Evolutionary conservation across 441 rosid species (phyloP).

Genomic region (Cnidoscolus chayamansa): DNA sequence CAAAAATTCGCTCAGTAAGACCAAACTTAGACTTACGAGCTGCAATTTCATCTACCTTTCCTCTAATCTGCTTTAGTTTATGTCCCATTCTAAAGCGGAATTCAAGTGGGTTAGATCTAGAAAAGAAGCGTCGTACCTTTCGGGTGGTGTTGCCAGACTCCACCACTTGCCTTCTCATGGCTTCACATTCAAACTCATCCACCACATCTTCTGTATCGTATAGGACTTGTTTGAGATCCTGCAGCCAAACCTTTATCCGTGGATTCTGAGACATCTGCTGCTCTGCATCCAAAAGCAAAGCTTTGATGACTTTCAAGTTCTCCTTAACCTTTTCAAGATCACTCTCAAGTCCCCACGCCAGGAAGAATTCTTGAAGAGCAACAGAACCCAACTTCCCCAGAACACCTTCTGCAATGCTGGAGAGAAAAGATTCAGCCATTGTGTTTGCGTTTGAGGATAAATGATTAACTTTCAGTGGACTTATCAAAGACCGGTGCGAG

Average conservation of each 20-base stretch:
- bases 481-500: too few species aligned
- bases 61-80: constrained; percentile 4
- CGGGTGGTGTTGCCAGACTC: neutral
- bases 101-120: constrained; percentile 10
- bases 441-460: neutral
- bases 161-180: constrained; percentile 2
- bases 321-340: neutral
- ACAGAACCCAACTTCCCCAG: neutral
- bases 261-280: neutral
- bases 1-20: too few species aligned
- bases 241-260: constrained; percentile 5
- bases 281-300: constrained; percentile 14
- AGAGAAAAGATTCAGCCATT: neutral
- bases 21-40: neutral
- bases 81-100: constrained; percentile 16
- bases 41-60: constrained; percentile 4
- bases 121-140: constrained; percentile 22
- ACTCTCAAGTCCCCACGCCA: constrained; percentile 11
- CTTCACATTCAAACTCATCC: constrained; percentile 14
- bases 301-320: constrained; percentile 9
- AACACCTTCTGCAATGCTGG: neutral
- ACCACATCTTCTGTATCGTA: constrained; percentile 19
- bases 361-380: neutral
- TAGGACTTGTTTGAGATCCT: constrained; percentile 2
- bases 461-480: too few species aligned